Evolutionary conservation across 208 protist genomes (phyloP).

Genomic region (Trypanosoma caninum): DNA sequence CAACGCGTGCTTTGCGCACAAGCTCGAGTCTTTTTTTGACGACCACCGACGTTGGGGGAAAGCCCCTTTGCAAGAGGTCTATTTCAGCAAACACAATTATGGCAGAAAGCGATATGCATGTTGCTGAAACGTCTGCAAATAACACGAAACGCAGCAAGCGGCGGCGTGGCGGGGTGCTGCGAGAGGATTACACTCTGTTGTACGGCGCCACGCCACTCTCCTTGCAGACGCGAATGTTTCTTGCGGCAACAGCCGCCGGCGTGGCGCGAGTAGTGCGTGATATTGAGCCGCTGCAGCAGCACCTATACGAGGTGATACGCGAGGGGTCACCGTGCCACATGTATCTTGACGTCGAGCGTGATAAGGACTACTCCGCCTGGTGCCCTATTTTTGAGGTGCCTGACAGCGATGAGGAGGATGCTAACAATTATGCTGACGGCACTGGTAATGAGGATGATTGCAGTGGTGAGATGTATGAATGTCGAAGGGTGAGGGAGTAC

Average conservation of each 20-base stretch:
- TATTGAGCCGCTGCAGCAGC: slow-evolving; percentile 51
- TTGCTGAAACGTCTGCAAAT: neutral
- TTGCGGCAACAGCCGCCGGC: slow-evolving; percentile 45
- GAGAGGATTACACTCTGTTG: slow-evolving; percentile 54
- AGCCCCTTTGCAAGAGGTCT: neutral
- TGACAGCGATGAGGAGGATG: slow-evolving; percentile 24
- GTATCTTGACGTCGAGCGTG: slow-evolving; percentile 87
- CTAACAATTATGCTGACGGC: slow-evolving; percentile 1
- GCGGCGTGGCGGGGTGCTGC: slow-evolving; percentile 1
- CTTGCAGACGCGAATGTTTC: slow-evolving; percentile 68
- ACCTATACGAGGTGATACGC: slow-evolving; percentile 87
- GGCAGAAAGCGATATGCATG: neutral
- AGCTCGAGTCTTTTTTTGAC: no score
- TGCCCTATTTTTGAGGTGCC: slow-evolving; percentile 10
- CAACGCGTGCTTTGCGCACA: slow-evolving; percentile 1
- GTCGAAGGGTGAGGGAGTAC: neutral
- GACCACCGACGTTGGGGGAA: no score
- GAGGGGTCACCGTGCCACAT: slow-evolving; percentile 62
- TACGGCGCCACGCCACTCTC: slow-evolving; percentile 64
- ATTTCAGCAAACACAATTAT: no score
- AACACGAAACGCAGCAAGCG: neutral
- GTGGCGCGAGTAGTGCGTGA: slow-evolving; percentile 26
- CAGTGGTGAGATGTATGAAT: slow-evolving; percentile 7
- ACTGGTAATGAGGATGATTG: neutral
- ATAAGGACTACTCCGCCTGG: slow-evolving; percentile 31